Base-by-base conservation (phyloP, 1,284 basidiomycete species). In the Leccinum variabile region DNA sequence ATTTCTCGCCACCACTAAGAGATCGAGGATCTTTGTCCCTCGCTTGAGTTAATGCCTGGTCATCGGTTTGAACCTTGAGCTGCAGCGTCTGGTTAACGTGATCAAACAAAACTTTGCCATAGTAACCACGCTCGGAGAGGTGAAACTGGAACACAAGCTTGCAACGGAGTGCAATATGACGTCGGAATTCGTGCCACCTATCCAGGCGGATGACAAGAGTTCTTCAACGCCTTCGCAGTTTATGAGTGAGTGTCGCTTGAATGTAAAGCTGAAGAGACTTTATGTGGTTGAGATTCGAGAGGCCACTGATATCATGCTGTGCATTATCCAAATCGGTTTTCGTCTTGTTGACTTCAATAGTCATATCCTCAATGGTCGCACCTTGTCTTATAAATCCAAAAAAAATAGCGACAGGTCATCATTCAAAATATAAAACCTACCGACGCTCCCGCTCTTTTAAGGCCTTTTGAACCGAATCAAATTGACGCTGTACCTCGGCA, bases 1-100 rank as follows among this genome's bases (percentile, higher is more conserved):
- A 97, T 73, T 98, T 97, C 77, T 99, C 97, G 50, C 97, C 96
- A 56, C 96, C 96, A 71, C 89, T 91, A 16, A 99, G 83, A 32
- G 91, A 88, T 52, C 87, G 86, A 4, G 92, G 88, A 71, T 94
- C 91, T 76, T 92, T 94, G 67, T 92, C 86, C 32, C 71, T 80
- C 8, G 77, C 79, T 73, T 89, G 85, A 3, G 86, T 89, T 32
- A 81, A 77, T 14, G 82, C 80, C 72, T 91, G 88, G 66, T 92
- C 89, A 65, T 93, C 90, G 8, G 90, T 92, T 80, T 91, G 87
- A 25, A 93, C 88, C 75, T 87, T 88, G 57, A 97, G 81, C 59
- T 84, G 78, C 53, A 99, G 81, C 4, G 81, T 87, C 53, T 83
- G 81, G 3, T 79, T 75, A 14, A 82, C 78, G 72, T 99, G 97